Conservation (phyloP, 2,329 filamentous ascomycete species). For the Domatiomyces catenatus region DNA sequence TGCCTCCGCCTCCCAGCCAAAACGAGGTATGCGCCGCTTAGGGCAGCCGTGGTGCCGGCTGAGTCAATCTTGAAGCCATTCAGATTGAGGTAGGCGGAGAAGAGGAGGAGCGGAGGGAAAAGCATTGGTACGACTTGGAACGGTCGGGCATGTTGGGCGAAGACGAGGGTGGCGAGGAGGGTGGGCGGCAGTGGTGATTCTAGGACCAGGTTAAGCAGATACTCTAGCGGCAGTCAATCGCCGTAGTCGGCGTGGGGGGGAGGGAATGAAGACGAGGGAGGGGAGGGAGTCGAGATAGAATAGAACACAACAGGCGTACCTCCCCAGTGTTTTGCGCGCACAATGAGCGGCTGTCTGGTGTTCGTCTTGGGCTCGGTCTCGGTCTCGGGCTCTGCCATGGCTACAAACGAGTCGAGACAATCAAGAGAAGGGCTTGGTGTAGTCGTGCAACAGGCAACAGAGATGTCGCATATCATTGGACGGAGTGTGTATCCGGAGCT, state of each 20-base stretch:
- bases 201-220: constrained; percentile 22
- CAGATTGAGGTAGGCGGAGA: constrained; percentile 51
- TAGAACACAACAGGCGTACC: constrained; percentile 9
- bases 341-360: constrained; percentile 12
- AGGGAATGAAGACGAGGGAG: constrained; percentile 13
- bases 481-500: too few relatives aligned
- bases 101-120: constrained; percentile 50
- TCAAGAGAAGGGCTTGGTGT: too few relatives aligned
- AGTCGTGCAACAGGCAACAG: too few relatives aligned
- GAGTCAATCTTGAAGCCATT: constrained; percentile 47
- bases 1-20: constrained; percentile 43
- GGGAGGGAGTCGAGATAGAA: constrained; percentile 4
- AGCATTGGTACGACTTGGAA: constrained; percentile 51
- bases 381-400: constrained; percentile 8
- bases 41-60: constrained; percentile 48
- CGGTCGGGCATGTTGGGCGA: constrained; percentile 51
- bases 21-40: constrained; percentile 50
- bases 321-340: constrained; percentile 17
- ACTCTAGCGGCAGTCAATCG: constrained; percentile 11
- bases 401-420: background rate
- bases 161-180: constrained; percentile 49
- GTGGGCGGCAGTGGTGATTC: constrained; percentile 51
- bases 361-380: constrained; percentile 7
- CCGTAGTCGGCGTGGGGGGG: background rate
- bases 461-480: too few relatives aligned